Evolutionary conservation across 805 yeast species (phyloP).

Genomic region (Cyberlindnera meyerae): DNA sequence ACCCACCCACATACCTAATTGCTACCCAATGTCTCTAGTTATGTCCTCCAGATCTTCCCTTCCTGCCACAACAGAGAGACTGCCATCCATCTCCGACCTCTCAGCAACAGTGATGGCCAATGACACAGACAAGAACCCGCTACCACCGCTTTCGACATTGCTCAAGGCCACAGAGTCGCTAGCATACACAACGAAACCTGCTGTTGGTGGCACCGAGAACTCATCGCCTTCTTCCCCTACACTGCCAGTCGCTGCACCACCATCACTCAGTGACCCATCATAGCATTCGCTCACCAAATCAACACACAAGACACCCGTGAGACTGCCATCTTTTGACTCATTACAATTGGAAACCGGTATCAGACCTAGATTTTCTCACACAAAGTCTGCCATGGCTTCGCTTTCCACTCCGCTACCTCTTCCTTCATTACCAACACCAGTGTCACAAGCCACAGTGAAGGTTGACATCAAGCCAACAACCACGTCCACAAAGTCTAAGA

Average conservation of each 20-base stretch:
- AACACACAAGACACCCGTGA: slow-evolving; percentile 18
- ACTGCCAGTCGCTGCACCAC: no score
- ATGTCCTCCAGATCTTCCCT: slow-evolving; percentile 17
- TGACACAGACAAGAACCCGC: not conserved
- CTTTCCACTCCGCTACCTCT: slow-evolving; percentile 8
- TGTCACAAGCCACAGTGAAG: slow-evolving; percentile 3
- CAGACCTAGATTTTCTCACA: slow-evolving; percentile 2
- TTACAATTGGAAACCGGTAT: slow-evolving; percentile 14
- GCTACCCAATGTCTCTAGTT: slow-evolving; percentile 17
- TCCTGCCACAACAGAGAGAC: slow-evolving; percentile 13
- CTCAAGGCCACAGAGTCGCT: no score
- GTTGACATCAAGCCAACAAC: no score
- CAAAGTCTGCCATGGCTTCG: slow-evolving; percentile 9
- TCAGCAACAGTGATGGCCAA: not conserved
- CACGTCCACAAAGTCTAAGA: no score
- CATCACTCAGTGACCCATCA: no score
- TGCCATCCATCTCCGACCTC: slow-evolving; percentile 2
- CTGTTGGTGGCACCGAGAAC: no score
- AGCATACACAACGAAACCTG: no score
- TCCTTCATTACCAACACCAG: slow-evolving; percentile 9
- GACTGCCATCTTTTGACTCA: slow-evolving; percentile 26
- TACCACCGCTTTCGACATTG: no score
- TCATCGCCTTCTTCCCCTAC: not conserved
- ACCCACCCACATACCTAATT: no score
- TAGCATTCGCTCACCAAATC: not conserved